A percentile compares a stretch with the other conserved stretches of the same genome.
Evolutionary conservation across 164 flowering plant species (phyloP).

Genomic region (Chloranthus sessilifolius): DNA sequence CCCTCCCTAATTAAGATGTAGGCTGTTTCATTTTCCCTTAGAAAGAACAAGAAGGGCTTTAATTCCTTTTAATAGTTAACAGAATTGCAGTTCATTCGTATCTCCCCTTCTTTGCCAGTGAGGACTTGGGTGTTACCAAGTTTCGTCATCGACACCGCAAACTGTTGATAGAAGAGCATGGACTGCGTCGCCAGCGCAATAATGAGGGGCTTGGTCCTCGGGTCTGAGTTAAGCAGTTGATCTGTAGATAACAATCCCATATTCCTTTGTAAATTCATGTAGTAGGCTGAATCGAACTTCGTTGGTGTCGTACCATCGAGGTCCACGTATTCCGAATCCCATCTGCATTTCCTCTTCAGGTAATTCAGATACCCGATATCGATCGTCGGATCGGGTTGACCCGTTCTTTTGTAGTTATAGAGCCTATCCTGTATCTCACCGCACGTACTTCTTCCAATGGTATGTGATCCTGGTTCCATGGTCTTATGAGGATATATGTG

Average conservation of each 20-base stretch:
- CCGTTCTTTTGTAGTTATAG: slow-evolving; percentile 42
- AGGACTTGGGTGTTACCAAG: slow-evolving; percentile 54
- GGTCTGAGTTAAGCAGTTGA: slow-evolving; percentile 43
- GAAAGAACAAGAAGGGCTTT: neutral
- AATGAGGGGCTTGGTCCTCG: slow-evolving; percentile 46
- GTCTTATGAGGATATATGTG: too few relatives aligned
- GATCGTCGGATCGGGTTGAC: slow-evolving; percentile 45
- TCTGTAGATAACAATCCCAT: slow-evolving; percentile 63
- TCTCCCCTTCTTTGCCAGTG: slow-evolving; percentile 51
- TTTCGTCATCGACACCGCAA: slow-evolving; percentile 69
- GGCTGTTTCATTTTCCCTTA: too few relatives aligned
- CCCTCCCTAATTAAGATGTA: too few relatives aligned
- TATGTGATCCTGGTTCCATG: slow-evolving; percentile 86
- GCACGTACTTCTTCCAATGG: slow-evolving; percentile 65
- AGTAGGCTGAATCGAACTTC: slow-evolving; percentile 48
- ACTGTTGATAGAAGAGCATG: slow-evolving; percentile 37
- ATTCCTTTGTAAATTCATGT: slow-evolving; percentile 46
- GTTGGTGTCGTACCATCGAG: slow-evolving; percentile 61
- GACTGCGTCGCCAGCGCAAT: slow-evolving; percentile 32
- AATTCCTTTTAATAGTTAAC: slow-evolving; percentile 45
- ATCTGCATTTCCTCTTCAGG: slow-evolving; percentile 63
- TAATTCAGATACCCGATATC: slow-evolving; percentile 37
- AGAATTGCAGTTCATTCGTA: slow-evolving; percentile 48
- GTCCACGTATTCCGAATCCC: slow-evolving; percentile 55
- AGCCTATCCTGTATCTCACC: slow-evolving; percentile 46